These are phyloP conservation scores for Conoideocrella luteorostrata DNA, from an alignment of 2,329 filamentous ascomycete species.

Conservation along the genomic window DNA sequence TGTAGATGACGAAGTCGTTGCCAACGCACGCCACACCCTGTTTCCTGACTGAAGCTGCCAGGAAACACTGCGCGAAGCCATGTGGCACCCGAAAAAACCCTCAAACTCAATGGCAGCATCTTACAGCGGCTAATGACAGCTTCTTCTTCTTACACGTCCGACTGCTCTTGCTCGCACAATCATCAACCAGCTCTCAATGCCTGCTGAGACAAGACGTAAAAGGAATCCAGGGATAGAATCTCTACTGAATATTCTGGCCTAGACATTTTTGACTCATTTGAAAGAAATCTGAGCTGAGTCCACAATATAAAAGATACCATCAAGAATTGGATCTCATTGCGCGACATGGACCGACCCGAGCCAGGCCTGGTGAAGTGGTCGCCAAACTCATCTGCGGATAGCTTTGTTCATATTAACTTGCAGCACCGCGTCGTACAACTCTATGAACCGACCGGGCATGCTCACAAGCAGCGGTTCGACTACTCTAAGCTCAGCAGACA, in stretches of 20 bases:
- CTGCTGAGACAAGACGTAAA: too few relatives aligned
- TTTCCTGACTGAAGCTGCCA: not conserved
- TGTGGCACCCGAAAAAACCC: not conserved
- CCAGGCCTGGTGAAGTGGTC: constrained; percentile 63
- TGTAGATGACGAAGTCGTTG: too few relatives aligned
- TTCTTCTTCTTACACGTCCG: not conserved
- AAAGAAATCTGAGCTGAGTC: too few relatives aligned
- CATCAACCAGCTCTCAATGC: too few relatives aligned
- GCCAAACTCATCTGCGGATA: constrained; percentile 50
- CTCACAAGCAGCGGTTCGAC: constrained; percentile 50
- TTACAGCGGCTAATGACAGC: constrained; percentile 5
- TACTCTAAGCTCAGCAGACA: constrained; percentile 51
- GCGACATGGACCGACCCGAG: constrained; percentile 54
- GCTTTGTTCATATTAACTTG: constrained; percentile 59
- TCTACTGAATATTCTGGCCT: too few relatives aligned
- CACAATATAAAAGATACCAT: too few relatives aligned
- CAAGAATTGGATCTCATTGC: too few relatives aligned
- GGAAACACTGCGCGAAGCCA: constrained; percentile 1
- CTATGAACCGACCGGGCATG: constrained; percentile 55
- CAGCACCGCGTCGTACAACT: constrained; percentile 57
- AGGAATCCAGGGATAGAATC: too few relatives aligned
- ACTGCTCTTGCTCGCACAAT: too few relatives aligned
- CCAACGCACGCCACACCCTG: not conserved
- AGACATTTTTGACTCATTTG: too few relatives aligned
- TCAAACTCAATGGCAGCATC: constrained; percentile 8